These are phyloP conservation scores for Aureobasidium namibiae DNA, from an alignment of 2,329 filamentous ascomycete species.

Conservation along the genomic window DNA sequence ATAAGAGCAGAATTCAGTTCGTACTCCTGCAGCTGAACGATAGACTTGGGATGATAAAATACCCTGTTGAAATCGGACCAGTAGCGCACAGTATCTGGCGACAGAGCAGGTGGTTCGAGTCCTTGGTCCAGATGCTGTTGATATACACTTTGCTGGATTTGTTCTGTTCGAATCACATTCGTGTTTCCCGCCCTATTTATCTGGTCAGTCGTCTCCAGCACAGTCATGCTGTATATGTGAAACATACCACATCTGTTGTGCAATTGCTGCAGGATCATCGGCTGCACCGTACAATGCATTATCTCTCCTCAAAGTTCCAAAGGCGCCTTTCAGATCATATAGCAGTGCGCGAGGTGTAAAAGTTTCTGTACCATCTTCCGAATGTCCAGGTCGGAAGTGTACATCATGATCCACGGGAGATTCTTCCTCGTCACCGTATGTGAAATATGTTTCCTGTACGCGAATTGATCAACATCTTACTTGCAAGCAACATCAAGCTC, in stretches of 20 bases:
- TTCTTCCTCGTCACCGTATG: slow-evolving; percentile 60
- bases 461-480: background rate
- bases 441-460: slow-evolving; percentile 88
- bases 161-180: slow-evolving; percentile 58
- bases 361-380: slow-evolving; percentile 77
- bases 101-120: slow-evolving; percentile 53
- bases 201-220: background rate
- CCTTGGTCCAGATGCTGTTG: slow-evolving; percentile 72
- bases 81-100: slow-evolving; percentile 68
- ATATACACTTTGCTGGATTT: slow-evolving; percentile 65
- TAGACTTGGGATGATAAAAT: slow-evolving; percentile 84
- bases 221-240: background rate
- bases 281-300: slow-evolving; percentile 75
- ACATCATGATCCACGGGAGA: slow-evolving; percentile 71
- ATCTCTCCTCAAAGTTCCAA: slow-evolving; percentile 78
- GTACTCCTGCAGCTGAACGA: slow-evolving; percentile 80
- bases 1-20: slow-evolving; percentile 71
- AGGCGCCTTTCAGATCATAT: slow-evolving; percentile 90
- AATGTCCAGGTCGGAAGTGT: slow-evolving; percentile 78
- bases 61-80: slow-evolving; percentile 94
- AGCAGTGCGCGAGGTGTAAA: slow-evolving; percentile 86
- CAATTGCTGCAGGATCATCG: slow-evolving; percentile 27
- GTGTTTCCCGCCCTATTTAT: slow-evolving; percentile 53
- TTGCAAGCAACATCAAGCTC: no score
- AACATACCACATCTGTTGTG: slow-evolving; percentile 33